Base-by-base conservation (phyloP, 371 early-diverging fungal genomes). In the Vairimorpha ceranae region DNA sequence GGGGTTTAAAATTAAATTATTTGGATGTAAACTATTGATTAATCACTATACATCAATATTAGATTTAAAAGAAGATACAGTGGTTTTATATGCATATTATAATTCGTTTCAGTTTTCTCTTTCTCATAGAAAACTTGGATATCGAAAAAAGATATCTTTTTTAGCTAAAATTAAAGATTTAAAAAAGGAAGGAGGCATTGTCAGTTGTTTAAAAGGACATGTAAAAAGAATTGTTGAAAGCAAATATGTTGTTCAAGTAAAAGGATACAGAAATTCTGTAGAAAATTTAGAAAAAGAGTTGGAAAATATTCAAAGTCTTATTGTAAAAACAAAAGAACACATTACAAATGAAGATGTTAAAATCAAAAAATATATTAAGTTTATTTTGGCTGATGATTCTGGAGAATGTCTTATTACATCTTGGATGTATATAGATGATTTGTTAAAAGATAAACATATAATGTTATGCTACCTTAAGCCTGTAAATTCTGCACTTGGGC, bases 211-310 rank as follows among this genome's bases (percentile, higher is more conserved):
- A 27, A 58, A 70, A 27, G 68, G 76, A 12, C 45, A 0, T 23
- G 43, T 82, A 25, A 48, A 51, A 12, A 65, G 72, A 52, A 45
- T 82, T 8, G 46, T 82, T 19, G 82, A 82, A 59, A 52, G 54
- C 2, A 71, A 72, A 46, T 65, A 45, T 68, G 8, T 77, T 6
- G 64, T 82, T 6, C 60, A 35, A 54, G 60, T 59, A 1, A 65
- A 64, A 21, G 61, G 68, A 15, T 80, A 79, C 46, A 74, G 64
- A 33, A 66, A 67, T 19, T 52, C 27, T 21, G 75, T 74, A 15
- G 73, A 78, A 3, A 33, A 77, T 65, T n/a, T 78, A 8, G 82
- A 82, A 36, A 45, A 64, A 8, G 82, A 80, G 48, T 35, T 77
- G 14, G 82, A 82, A 51, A 76, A 75, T 23, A 70, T 79, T 36